Evolutionary conservation across 495 filamentous ascomycete genomes (phyloP).

Genomic region (Aspergillus cavernicola): DNA sequence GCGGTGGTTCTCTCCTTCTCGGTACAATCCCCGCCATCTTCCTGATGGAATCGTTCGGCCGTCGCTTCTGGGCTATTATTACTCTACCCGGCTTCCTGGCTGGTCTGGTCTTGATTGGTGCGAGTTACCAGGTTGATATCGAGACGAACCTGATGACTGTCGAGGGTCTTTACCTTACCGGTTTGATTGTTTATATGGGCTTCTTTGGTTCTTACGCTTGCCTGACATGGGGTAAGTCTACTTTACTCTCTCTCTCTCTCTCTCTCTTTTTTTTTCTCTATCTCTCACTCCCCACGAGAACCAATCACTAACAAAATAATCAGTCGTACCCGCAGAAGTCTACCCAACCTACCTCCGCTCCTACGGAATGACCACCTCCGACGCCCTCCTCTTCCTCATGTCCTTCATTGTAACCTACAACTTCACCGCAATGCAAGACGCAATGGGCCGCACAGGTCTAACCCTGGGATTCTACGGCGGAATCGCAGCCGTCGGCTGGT

Average conservation of each 20-base stretch:
- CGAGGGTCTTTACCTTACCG: slow-evolving; percentile 52
- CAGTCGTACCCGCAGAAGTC: slow-evolving; percentile 54
- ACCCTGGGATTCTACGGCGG: slow-evolving; percentile 60
- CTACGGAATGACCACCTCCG: slow-evolving; percentile 58
- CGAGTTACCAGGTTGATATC: slow-evolving; percentile 45
- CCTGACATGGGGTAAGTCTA: slow-evolving; percentile 46
- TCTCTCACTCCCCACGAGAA: too few species aligned
- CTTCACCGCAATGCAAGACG: slow-evolving; percentile 54
- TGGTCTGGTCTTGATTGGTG: slow-evolving; percentile 54
- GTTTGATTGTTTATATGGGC: slow-evolving; percentile 56
- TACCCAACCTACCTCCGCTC: slow-evolving; percentile 58
- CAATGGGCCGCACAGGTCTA: slow-evolving; percentile 54
- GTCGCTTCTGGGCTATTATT: slow-evolving; percentile 58
- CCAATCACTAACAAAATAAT: background rate
- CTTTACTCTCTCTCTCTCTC: background rate
- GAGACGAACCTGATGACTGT: slow-evolving; percentile 35
- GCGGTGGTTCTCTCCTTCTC: slow-evolving; percentile 53
- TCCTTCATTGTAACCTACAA: slow-evolving; percentile 64
- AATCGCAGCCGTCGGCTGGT: slow-evolving; percentile 53
- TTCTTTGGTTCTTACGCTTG: slow-evolving; percentile 64
- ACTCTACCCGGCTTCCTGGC: slow-evolving; percentile 62
- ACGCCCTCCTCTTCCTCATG: slow-evolving; percentile 54
- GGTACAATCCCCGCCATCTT: slow-evolving; percentile 57
- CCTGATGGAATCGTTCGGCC: slow-evolving; percentile 58
- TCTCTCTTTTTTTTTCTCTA: background rate